Evolutionary conservation across 225 moss, liverwort and hornwort genomes (phyloP), one percentile per base, ranked within the genome.

Genomic region (Ulota crispa): DNA sequence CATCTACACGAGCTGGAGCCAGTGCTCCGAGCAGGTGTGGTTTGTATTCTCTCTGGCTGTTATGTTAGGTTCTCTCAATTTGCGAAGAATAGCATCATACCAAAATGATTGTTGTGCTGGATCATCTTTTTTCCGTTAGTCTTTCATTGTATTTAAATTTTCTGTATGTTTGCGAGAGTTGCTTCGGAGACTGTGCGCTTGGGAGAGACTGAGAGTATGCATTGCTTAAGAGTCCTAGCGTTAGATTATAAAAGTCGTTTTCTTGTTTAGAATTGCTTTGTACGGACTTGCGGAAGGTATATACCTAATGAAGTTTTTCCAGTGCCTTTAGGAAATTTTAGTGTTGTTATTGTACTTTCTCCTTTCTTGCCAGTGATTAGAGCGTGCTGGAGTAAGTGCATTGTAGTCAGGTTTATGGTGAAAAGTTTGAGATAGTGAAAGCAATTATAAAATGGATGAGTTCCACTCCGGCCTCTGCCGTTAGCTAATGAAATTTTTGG

Each of bases 1-100:
- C 77, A 80, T 90, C 59, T 90, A 82, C 78, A 70, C 26, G n/a
- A 70, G 73, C 36, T 90, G 90, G 90, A 52, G 65, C 0, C 88
- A 88, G 31, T 88, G 88, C 83, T 18, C 24, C 59, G 65, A 18
- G 59, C 88, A 90, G 90, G 90, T 90, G 16, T 26, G 78, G 23
- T 62, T 9, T 31, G 9, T 72, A 13, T 57, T 32, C 76, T 65
- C 9, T 7, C 15, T 2, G 80, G 1, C 32, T 8, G 18, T 52
- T 59, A 32, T 3, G 42, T 39, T 59, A 32, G 4, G 52, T 39
- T 72, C 11, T 20, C 71, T 59, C 18, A 0, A 21, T 4, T 45
- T 37, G 21, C 4, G 45, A 28, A 27, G 3, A 20, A 26, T 23
- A 5, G 16, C 32, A 39, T 60, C 55, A 68, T 61, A 6, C 24